Evolutionary conservation across 108 stramenopile genomes (phyloP).

Genomic region (Poteriospumella lacustris): DNA sequence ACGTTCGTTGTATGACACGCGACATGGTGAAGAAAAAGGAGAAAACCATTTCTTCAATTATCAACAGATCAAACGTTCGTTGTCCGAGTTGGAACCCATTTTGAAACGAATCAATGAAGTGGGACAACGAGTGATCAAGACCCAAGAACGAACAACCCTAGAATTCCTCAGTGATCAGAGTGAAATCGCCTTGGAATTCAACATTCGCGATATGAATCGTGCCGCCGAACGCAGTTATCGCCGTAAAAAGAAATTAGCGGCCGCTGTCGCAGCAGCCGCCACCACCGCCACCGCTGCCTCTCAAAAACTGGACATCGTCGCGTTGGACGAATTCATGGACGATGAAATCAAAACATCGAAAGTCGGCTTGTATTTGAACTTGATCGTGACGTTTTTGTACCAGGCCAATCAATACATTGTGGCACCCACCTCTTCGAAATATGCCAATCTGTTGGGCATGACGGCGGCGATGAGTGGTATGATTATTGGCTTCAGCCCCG

Average conservation of each 20-base stretch:
- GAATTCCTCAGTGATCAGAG: not conserved
- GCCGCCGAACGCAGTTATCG: not conserved
- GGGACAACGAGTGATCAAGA: not conserved
- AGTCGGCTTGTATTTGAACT: not conserved
- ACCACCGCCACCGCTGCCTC: not conserved
- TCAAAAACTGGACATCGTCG: too few species aligned
- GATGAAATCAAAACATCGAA: not conserved
- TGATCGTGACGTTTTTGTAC: not conserved
- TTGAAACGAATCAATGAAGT: not conserved
- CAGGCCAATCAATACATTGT: constrained; percentile 16
- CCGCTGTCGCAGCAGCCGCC: not conserved
- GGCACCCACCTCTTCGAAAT: not conserved
- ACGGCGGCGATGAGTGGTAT: not conserved
- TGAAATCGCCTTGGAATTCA: constrained; percentile 2
- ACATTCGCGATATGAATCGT: not conserved
- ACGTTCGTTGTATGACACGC: too few species aligned
- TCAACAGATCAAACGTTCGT: not conserved
- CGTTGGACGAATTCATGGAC: too few species aligned
- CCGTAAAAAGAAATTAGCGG: not conserved
- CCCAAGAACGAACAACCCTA: not conserved
- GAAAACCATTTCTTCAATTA: too few species aligned
- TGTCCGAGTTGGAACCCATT: constrained; percentile 1
- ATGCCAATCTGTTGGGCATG: not conserved
- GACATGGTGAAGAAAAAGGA: not conserved
- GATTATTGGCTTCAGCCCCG: not conserved